Evolutionary conservation across 352 stramenopile genomes (phyloP), one percentile per base, ranked within the genome.

Genomic region (Phytophthora crassamura): DNA sequence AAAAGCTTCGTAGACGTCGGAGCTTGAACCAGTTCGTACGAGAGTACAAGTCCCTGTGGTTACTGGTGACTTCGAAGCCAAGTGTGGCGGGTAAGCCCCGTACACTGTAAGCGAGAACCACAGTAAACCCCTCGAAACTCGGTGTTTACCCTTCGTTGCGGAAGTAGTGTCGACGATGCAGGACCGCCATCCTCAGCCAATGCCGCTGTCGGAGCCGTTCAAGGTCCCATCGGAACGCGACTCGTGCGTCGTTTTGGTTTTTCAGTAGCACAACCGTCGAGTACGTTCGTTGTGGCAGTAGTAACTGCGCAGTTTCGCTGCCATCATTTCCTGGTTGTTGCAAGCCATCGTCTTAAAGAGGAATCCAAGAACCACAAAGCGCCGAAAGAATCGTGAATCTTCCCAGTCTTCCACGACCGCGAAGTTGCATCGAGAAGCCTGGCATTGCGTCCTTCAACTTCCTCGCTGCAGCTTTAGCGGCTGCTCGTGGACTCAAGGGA

Each of bases 31-130:
- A 93, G 64, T 38, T 91, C 83, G 77, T 1, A 10, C 41, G 0
- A 82, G 8, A 95, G 67, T 47, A 93, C 78, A 28, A 95, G 75
- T 7, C 86, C 86, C 35, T 91, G 73, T 69, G 16, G 92, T 61
- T 0, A 8, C 72, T 47, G 78, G 83, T 8, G 78, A 71, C 49
- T 74, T 82, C 14, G 79, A 90, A 5, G 33, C 82, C 0, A 90
- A 41, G 33, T 88, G 79, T 9, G n/a, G n/a, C n/a, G n/a, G n/a
- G n/a, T n/a, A n/a, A n/a, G n/a, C n/a, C n/a, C n/a, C n/a, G n/a
- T n/a, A n/a, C n/a, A n/a, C n/a, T n/a, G n/a, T n/a, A n/a, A n/a
- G n/a, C n/a, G n/a, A n/a, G n/a, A n/a, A n/a, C n/a, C n/a, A n/a
- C n/a, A n/a, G n/a, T n/a, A n/a, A n/a, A 12, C n/a, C 78, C 35